phyloP scores from a whole-genome alignment of 176 grass and related monocot species.

The Musa acuminata region DNA sequence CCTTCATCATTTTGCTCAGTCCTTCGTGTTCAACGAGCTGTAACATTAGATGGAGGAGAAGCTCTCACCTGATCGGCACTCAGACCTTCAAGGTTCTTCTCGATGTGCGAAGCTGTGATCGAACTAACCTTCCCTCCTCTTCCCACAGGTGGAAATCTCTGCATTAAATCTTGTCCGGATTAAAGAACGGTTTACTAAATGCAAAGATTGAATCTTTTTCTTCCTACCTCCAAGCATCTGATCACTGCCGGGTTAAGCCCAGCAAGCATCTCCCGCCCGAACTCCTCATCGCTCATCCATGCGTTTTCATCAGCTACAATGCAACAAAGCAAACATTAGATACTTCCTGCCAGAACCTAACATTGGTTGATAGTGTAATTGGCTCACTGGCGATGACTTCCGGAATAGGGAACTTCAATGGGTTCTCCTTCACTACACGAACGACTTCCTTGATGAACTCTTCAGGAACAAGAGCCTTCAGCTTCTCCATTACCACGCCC shows the following conservation, averaged over 20 bases:
- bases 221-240: conserved; percentile 45
- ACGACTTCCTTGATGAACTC: conserved; percentile 50
- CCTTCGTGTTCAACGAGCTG: neutral
- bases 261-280: conserved; percentile 79
- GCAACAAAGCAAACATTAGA: neutral
- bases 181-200: neutral
- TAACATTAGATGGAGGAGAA: neutral
- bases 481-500: conserved; percentile 36
- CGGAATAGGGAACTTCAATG: conserved; percentile 54
- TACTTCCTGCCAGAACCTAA: too few species aligned
- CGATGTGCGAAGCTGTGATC: conserved; percentile 31
- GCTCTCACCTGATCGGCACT: conserved; percentile 32
- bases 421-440: conserved; percentile 47
- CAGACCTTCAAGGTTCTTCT: conserved; percentile 30
- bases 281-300: conserved; percentile 86
- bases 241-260: conserved; percentile 73
- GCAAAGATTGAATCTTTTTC: neutral
- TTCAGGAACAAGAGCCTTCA: conserved; percentile 52
- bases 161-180: neutral
- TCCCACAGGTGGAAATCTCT: conserved; percentile 62
- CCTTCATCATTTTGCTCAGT: neutral
- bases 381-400: conserved; percentile 66
- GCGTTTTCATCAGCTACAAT: conserved; percentile 47
- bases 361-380: neutral
- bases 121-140: conserved; percentile 40